Conservation (phyloP, 2,329 filamentous ascomycete genomes). For the Colletotrichum truncatum region DNA sequence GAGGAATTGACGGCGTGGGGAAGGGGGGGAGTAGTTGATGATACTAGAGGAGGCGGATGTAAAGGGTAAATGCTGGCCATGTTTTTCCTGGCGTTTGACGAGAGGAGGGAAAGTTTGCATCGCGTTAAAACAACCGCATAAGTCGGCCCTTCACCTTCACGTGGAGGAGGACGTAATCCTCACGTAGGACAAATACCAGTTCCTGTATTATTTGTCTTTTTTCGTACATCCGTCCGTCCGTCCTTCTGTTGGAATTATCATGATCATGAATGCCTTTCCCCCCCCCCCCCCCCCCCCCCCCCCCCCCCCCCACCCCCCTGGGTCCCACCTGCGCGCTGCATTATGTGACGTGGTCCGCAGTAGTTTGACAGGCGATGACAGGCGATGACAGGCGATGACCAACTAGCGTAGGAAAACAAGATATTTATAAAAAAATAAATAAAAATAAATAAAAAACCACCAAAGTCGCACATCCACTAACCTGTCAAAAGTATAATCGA, state of each 20-base stretch:
- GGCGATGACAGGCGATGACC: not conserved
- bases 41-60: not conserved
- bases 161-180: not conserved
- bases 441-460: not conserved
- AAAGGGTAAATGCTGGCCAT: not conserved
- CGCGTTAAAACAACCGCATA: not conserved
- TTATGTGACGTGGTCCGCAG: not conserved
- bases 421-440: not conserved
- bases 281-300: no score
- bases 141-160: no score
- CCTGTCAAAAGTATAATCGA: no score
- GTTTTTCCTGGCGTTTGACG: not conserved
- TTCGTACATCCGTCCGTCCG: no score
- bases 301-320: no score
- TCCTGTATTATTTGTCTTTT: not conserved
- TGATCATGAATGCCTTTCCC: no score
- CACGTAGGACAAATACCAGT: not conserved
- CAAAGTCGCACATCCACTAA: no score
- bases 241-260: not conserved
- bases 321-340: no score
- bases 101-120: not conserved
- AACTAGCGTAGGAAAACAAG: not conserved
- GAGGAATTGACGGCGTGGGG: no score
- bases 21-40: no score
- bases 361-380: no score